Evolutionary conservation across 208 protist genomes (phyloP).

Genomic region (Wallacemonas sp.): DNA sequence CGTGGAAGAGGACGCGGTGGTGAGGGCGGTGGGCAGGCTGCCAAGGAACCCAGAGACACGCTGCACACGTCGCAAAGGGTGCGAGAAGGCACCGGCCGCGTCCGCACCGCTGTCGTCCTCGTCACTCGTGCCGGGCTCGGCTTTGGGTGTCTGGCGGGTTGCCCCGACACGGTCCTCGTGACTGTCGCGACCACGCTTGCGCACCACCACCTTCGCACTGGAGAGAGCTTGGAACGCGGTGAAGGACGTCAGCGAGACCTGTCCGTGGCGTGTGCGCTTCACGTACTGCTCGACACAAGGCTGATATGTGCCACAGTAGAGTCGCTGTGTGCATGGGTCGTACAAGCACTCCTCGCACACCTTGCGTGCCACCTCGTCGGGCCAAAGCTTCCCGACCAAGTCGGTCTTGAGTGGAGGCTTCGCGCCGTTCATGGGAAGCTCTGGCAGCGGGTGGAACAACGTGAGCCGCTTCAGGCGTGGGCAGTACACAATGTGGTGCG

Average conservation of each 20-base stretch:
- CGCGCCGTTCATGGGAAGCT: background rate
- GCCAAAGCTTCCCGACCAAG: conserved; percentile 50
- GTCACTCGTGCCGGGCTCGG: too few species aligned
- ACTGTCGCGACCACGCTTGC: background rate
- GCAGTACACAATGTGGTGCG: conserved; percentile 89
- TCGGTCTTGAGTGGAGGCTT: conserved; percentile 34
- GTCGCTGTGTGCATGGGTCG: conserved; percentile 57
- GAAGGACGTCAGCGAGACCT: conserved; percentile 57
- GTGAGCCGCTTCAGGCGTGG: conserved; percentile 44
- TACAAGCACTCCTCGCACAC: conserved; percentile 69
- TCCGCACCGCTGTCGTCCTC: background rate
- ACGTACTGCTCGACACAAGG: conserved; percentile 57
- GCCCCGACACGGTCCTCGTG: too few species aligned
- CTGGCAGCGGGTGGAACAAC: conserved; percentile 55
- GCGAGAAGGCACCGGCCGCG: conserved; percentile 21
- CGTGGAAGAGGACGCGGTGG: too few species aligned
- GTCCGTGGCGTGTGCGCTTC: conserved; percentile 43
- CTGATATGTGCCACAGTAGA: conserved; percentile 53
- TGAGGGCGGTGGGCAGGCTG: too few species aligned
- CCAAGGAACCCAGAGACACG: conserved; percentile 40
- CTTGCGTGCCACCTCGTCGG: conserved; percentile 38
- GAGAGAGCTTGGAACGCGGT: conserved; percentile 58
- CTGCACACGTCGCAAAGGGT: conserved; percentile 43
- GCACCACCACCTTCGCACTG: conserved; percentile 53
- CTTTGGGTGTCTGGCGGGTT: background rate